Evolutionary conservation across 2,329 filamentous ascomycete genomes (phyloP).

Genomic region (Trichoderma endophyticum): DNA sequence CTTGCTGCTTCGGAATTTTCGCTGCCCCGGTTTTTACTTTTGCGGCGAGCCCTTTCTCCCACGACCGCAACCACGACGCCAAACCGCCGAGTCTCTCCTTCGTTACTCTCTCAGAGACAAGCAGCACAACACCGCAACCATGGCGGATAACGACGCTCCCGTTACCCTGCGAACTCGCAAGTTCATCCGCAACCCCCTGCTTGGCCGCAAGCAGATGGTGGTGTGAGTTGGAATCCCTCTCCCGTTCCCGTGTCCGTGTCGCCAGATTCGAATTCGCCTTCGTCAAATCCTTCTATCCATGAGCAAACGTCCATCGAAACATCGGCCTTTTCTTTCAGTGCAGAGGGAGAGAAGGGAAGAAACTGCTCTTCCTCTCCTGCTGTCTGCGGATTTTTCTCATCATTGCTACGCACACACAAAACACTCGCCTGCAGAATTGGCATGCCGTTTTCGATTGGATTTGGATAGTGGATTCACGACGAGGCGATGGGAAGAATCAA

Average conservation of each 20-base stretch:
- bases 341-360: neutral
- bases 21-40: conserved; percentile 28
- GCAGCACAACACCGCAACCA: conserved; percentile 58
- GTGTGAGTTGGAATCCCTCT: conserved; percentile 67
- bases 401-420: neutral
- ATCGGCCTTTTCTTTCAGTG: neutral
- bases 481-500: neutral
- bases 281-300: neutral
- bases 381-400: neutral
- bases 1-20: conserved; percentile 35
- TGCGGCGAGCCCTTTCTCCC: conserved; percentile 31
- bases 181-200: conserved; percentile 99
- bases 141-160: conserved; percentile 78
- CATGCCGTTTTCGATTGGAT: neutral
- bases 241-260: neutral
- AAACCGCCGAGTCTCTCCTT: conserved; percentile 30
- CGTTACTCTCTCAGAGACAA: conserved; percentile 33
- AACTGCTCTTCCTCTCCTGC: neutral
- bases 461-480: neutral
- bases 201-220: conserved; percentile 99
- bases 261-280: conserved; percentile 3
- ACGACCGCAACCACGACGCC: conserved; percentile 30
- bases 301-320: neutral
- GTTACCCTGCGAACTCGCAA: conserved; percentile 96
- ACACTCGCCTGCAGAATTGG: neutral